Percentiles rank a stretch among this genome's conserved stretches.
These are phyloP conservation scores for Phytophthora tubulina DNA, from an alignment of 352 stramenopile genomes.

Conservation along the genomic window DNA sequence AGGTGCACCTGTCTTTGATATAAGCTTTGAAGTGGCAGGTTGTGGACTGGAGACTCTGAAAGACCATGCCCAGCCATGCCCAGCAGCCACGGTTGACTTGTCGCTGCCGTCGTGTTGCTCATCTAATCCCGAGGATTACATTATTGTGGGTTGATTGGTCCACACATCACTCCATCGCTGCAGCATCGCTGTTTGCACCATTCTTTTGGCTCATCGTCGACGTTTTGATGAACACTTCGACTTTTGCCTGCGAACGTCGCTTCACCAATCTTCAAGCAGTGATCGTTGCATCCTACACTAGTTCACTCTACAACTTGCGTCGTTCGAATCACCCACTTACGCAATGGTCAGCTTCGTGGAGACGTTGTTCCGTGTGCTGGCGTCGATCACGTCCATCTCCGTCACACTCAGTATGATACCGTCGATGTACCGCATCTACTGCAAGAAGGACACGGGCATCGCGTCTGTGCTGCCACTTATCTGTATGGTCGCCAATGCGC, in stretches of 20 bases:
- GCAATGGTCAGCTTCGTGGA: slow-evolving; percentile 41
- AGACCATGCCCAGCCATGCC: neutral
- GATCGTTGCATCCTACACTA: slow-evolving; percentile 2
- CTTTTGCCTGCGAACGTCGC: slow-evolving; percentile 19
- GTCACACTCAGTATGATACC: slow-evolving; percentile 50
- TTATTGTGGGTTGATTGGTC: neutral
- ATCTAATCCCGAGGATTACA: slow-evolving; percentile 19
- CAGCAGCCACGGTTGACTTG: neutral
- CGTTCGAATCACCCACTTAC: slow-evolving; percentile 3
- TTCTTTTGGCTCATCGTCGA: slow-evolving; percentile 15
- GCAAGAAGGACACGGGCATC: slow-evolving; percentile 43
- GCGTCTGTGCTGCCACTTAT: slow-evolving; percentile 49
- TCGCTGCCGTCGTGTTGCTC: slow-evolving; percentile 6
- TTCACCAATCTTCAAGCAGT: slow-evolving; percentile 31
- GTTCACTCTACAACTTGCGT: slow-evolving; percentile 20
- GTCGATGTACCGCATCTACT: slow-evolving; percentile 50
- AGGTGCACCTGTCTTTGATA: too few relatives aligned
- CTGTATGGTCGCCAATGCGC: slow-evolving; percentile 42
- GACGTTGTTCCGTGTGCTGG: slow-evolving; percentile 44
- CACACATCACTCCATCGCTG: neutral
- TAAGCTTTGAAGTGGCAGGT: too few relatives aligned
- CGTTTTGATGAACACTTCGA: slow-evolving; percentile 26
- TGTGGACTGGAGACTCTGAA: too few relatives aligned
- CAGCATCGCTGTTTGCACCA: too few relatives aligned
- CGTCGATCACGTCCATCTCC: slow-evolving; percentile 40